Conservation (phyloP, 2,329 filamentous ascomycete species). For the Calonectria honghensis region DNA sequence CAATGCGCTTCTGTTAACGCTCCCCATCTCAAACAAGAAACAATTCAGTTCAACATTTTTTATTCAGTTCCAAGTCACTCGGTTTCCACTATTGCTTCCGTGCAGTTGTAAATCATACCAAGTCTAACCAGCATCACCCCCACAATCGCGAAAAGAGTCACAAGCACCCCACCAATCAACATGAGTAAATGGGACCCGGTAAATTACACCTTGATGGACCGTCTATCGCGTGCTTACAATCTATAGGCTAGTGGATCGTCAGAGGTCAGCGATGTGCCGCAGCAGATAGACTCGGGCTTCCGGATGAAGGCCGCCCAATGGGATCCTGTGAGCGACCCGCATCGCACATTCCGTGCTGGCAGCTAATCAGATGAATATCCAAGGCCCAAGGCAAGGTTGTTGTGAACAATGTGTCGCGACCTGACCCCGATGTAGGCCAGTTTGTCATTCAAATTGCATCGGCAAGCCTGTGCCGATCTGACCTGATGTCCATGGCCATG, state of each 20-base stretch:
- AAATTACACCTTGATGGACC: neutral
- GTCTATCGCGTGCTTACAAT: neutral
- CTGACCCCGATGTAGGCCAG: neutral
- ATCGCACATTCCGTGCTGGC: no score
- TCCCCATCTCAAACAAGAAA: no score
- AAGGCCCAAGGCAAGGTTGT: conserved; percentile 10
- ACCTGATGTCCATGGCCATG: conserved; percentile 14
- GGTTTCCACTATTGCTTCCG: neutral
- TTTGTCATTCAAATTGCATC: conserved; percentile 12
- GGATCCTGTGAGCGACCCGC: neutral
- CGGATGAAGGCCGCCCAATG: conserved; percentile 12
- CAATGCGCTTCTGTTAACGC: no score
- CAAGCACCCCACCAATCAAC: neutral
- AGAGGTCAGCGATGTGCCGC: neutral
- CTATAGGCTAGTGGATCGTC: conserved; percentile 4
- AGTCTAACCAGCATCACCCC: neutral
- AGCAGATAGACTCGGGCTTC: neutral
- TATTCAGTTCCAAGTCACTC: no score
- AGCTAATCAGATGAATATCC: neutral
- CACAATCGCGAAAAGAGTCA: neutral
- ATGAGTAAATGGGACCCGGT: conserved; percentile 19
- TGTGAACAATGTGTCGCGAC: neutral
- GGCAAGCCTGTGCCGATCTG: conserved; percentile 5
- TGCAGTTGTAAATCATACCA: neutral
- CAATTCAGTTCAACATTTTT: neutral